Evolutionary conservation across 116 monocot genomes (phyloP), one percentile per base, ranked within the genome.

Genomic region (Dioscorea cayenensis): DNA sequence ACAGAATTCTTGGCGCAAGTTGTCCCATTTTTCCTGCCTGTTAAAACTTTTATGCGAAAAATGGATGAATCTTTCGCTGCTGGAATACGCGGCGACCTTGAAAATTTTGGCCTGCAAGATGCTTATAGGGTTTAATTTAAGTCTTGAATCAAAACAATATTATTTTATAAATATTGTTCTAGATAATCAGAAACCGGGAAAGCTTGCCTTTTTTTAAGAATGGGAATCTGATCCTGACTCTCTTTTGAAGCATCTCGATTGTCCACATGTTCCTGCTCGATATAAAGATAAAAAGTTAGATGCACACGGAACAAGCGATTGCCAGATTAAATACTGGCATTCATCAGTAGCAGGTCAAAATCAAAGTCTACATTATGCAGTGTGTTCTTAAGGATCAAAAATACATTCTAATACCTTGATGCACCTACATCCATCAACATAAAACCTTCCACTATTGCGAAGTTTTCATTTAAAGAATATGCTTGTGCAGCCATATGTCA

Each of bases 71-170:
- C 64, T 35, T 76, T 67, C 8, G 66, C 50, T 49, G 73, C 77
- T 36, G 66, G 74, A 49, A 74, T 11, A 7, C 62, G 66, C 2
- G 77, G 82, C 36, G 76, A 72, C 73, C 74, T 82, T 32, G 70
- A 77, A 66, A 70, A 77, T n/a, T 77, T 82, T 71, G 60, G 77
- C 71, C 82, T 82, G 67, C 43, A 77, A 77, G 16, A 19, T n/a
- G 0, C 22, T 18, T 23, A 65, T 1, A 14, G 52, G 49, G 49
- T 67, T 16, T 25, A 12, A 27, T n/a, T 10, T 17, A 71, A 3
- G 14, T 25, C 25, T 73, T 66, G 6, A 60, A 59, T 51, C 55
- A 43, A 60, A 28, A 49, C 7, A 35, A 73, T 23, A 23, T 9
- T 3, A 43, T 43, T 43, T 43, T 43, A 10, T 43, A 6, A 43